A percentile compares a stretch with the other conserved stretches of the same genome.
phyloP scores from a whole-genome alignment of 257 asterid genomes.

The Solanum rostratum region DNA sequence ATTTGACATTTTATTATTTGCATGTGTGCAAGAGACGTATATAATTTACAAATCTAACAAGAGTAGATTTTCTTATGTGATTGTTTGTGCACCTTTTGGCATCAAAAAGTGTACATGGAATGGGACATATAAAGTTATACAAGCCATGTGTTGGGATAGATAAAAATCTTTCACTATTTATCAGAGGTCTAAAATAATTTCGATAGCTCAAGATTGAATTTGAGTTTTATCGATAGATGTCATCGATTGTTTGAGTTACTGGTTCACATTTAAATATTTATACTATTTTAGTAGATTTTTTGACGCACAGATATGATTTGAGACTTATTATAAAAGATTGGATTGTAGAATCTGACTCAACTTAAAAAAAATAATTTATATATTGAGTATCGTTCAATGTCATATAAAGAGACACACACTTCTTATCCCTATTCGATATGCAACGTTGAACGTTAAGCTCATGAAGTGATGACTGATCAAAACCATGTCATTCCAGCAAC shows the following conservation, averaged over 20 bases:
- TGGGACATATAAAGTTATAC: background rate
- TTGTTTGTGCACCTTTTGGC: background rate
- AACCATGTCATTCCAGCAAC: no score
- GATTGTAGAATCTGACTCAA: background rate
- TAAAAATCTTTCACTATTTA: background rate
- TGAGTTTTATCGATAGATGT: background rate
- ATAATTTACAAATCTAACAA: background rate
- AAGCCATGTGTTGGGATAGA: background rate
- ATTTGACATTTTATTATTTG: background rate
- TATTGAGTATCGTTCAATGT: background rate
- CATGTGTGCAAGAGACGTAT: background rate
- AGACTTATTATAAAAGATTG: background rate
- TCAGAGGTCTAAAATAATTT: background rate
- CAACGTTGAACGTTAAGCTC: background rate
- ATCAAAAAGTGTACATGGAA: background rate
- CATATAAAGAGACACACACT: background rate
- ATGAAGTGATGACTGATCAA: no score
- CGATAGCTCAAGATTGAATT: background rate
- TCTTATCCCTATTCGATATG: no score
- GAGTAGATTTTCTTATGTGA: background rate
- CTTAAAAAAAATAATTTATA: background rate
- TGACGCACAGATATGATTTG: background rate
- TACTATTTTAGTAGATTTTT: background rate
- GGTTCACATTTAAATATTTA: background rate
- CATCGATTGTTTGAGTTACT: background rate